Percentiles rank a stretch among this genome's conserved stretches.
Evolutionary conservation across 352 stramenopile species (phyloP).

Genomic region (Aphanomyces euteiches): DNA sequence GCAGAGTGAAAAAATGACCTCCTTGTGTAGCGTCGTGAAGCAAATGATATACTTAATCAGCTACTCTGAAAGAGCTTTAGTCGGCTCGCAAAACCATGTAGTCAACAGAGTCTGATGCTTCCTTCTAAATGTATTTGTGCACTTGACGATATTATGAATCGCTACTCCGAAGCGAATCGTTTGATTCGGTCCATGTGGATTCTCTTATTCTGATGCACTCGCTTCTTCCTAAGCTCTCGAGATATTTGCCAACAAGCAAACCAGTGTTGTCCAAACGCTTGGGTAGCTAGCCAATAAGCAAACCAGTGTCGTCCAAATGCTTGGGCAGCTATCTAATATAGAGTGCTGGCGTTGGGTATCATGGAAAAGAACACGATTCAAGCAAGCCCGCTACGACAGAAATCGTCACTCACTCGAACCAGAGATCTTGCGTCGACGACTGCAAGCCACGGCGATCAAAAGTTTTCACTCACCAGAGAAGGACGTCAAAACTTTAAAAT

Average conservation of each 20-base stretch:
- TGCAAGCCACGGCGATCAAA: too few relatives aligned
- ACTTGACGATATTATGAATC: conserved; percentile 30
- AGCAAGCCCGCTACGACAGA: too few relatives aligned
- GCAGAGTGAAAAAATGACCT: too few relatives aligned
- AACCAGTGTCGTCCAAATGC: too few relatives aligned
- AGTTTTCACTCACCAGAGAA: too few relatives aligned
- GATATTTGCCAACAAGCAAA: too few relatives aligned
- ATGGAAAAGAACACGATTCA: too few relatives aligned
- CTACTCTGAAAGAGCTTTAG: conserved; percentile 33
- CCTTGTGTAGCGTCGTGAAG: neutral
- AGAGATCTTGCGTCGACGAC: too few relatives aligned
- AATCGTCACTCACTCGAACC: too few relatives aligned
- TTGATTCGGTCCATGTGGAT: conserved; percentile 25
- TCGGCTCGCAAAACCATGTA: conserved; percentile 31
- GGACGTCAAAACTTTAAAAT: too few relatives aligned
- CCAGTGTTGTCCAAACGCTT: neutral
- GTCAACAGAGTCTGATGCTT: conserved; percentile 31
- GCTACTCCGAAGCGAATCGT: conserved; percentile 31
- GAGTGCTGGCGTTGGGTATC: too few relatives aligned
- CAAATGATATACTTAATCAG: conserved; percentile 32
- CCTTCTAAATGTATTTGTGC: conserved; percentile 2
- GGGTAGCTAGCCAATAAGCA: neutral
- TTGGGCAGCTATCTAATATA: neutral
- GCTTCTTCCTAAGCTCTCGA: too few relatives aligned
- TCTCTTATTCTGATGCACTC: conserved; percentile 28